phyloP scores from a whole-genome alignment of 306 rosid species.

The cucumber (Cucumis sativus) region DNA sequence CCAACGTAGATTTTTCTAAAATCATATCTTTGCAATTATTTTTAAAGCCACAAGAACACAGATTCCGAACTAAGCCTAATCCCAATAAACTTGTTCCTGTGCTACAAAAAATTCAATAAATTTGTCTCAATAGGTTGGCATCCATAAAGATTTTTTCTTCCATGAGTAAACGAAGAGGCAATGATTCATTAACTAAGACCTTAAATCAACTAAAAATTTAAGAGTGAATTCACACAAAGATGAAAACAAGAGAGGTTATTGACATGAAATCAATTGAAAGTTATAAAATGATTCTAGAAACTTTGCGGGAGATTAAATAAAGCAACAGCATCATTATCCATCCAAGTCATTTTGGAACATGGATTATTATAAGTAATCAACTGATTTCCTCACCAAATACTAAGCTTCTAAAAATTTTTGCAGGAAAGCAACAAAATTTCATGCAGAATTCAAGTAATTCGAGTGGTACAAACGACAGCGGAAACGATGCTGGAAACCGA shows the following conservation, averaged over 20 bases:
- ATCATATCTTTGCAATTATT: too few relatives aligned
- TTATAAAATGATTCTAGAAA: background rate
- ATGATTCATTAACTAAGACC: background rate
- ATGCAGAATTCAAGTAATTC: constrained; percentile 29
- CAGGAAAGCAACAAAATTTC: constrained; percentile 33
- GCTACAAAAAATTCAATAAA: background rate
- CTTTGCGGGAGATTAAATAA: constrained; percentile 1
- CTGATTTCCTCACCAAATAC: constrained; percentile 30
- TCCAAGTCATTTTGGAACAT: constrained; percentile 36
- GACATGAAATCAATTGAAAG: background rate
- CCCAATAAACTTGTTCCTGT: background rate
- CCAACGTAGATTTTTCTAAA: too few relatives aligned
- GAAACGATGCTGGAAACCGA: constrained; percentile 11
- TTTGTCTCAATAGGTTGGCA: background rate
- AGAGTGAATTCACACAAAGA: background rate
- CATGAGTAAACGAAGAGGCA: background rate
- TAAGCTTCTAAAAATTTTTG: constrained; percentile 28
- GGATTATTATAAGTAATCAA: constrained; percentile 44
- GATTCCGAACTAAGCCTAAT: too few relatives aligned
- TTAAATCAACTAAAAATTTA: background rate
- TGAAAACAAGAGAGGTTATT: background rate
- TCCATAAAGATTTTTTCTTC: background rate
- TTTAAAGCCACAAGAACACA: too few relatives aligned
- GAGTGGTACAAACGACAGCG: constrained; percentile 13
- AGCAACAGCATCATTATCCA: constrained; percentile 22